Evolutionary conservation across 495 filamentous ascomycete species (phyloP).

Genomic region (Poronia punctata): DNA sequence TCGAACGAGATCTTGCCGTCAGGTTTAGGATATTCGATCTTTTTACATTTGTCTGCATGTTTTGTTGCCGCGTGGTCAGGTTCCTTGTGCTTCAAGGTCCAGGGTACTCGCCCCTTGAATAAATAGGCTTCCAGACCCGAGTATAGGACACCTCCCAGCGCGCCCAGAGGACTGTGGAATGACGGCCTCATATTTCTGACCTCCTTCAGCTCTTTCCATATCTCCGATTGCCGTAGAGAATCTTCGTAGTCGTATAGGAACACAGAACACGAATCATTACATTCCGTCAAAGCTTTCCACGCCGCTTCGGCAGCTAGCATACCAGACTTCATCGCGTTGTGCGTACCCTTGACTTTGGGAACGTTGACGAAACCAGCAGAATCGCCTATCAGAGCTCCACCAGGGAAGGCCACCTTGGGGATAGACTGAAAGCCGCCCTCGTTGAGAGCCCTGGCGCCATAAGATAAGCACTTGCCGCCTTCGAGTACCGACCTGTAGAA

Average conservation of each 20-base stretch:
- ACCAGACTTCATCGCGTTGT: constrained; percentile 94
- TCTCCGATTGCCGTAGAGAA: constrained; percentile 70
- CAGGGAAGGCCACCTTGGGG: constrained; percentile 91
- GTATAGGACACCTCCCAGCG: constrained; percentile 86
- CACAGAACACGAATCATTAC: constrained; percentile 57
- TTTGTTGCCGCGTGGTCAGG: constrained; percentile 74
- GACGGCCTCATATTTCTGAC: constrained; percentile 97
- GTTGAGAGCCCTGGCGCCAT: constrained; percentile 86
- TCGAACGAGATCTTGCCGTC: constrained; percentile 93
- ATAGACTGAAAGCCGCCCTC: constrained; percentile 98
- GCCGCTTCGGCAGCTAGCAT: constrained; percentile 94
- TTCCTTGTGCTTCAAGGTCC: constrained; percentile 83
- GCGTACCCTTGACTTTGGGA: constrained; percentile 96
- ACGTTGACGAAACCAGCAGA: constrained; percentile 96
- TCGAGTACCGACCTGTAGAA: constrained; percentile 74
- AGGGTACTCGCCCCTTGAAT: constrained; percentile 76
- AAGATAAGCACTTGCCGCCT: constrained; percentile 96
- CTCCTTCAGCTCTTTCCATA: constrained; percentile 91
- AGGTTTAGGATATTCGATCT: constrained; percentile 95
- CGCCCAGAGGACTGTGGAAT: constrained; percentile 75
- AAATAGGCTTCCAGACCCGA: constrained; percentile 89
- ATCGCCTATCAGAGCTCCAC: constrained; percentile 92
- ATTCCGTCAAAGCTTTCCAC: constrained; percentile 61
- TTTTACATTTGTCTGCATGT: constrained; percentile 65
- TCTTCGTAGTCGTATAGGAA: constrained; percentile 97